These are phyloP conservation scores for Hypoxylon lienhwacheense DNA, from an alignment of 495 filamentous ascomycete genomes.

Conservation along the genomic window DNA sequence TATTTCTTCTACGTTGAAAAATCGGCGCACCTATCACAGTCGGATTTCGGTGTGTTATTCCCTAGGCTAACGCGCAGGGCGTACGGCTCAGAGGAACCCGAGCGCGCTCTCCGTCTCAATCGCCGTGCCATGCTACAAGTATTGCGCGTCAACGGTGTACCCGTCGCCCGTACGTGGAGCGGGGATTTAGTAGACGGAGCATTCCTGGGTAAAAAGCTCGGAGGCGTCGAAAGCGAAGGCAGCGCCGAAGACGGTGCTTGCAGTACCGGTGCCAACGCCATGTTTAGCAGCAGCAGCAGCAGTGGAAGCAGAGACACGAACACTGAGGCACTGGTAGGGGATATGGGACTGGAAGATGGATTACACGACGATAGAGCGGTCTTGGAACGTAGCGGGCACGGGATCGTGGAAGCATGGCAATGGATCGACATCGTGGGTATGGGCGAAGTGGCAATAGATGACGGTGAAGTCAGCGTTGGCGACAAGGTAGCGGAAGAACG, in stretches of 20 bases:
- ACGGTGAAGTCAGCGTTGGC: conserved; percentile 6
- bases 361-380: conserved; percentile 44
- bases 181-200: conserved; percentile 52
- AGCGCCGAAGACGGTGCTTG: background rate
- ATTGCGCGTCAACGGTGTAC: conserved; percentile 53
- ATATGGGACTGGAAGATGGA: conserved; percentile 19
- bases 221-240: background rate
- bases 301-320: background rate
- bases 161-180: conserved; percentile 54
- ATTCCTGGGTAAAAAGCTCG: conserved; percentile 14
- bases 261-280: conserved; percentile 1
- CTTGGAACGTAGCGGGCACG: conserved; percentile 38
- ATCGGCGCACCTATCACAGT: conserved; percentile 72
- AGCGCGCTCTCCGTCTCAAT: conserved; percentile 64
- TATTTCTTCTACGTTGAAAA: conserved; percentile 63
- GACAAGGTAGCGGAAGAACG: conserved; percentile 34
- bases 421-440: conserved; percentile 52
- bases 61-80: conserved; percentile 63
- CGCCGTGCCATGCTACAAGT: conserved; percentile 63
- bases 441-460: conserved; percentile 38
- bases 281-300: conserved; percentile 3
- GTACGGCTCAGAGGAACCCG: conserved; percentile 62
- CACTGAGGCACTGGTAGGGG: background rate
- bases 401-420: conserved; percentile 36
- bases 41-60: conserved; percentile 78